These are phyloP conservation scores for Podospora fimiseda DNA, from an alignment of 495 filamentous ascomycete genomes.

Conservation along the genomic window DNA sequence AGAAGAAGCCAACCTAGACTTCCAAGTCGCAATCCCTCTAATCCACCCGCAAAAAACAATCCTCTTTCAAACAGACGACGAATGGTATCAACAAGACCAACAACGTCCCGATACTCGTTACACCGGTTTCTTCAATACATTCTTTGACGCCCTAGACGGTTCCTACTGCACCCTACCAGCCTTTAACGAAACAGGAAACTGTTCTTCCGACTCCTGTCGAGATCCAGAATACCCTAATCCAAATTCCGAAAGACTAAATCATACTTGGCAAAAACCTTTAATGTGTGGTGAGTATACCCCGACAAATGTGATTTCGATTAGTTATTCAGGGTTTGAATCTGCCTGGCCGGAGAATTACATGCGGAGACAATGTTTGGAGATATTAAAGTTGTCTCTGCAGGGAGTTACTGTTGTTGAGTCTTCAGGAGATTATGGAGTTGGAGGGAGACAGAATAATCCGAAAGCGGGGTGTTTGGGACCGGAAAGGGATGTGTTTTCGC, in stretches of 20 bases:
- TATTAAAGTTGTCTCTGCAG: constrained; percentile 60
- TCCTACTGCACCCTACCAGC: constrained; percentile 50
- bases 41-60: constrained; percentile 55
- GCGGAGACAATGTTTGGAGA: constrained; percentile 36
- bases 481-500: constrained; percentile 18
- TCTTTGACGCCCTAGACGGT: constrained; percentile 51
- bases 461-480: constrained; percentile 16
- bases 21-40: constrained; percentile 30
- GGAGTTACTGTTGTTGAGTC: constrained; percentile 57
- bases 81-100: constrained; percentile 33
- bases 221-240: constrained; percentile 54
- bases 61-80: constrained; percentile 55
- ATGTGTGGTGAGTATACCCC: constrained; percentile 51
- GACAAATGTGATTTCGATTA: constrained; percentile 36
- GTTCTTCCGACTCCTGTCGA: constrained; percentile 23
- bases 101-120: constrained; percentile 14
- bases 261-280: constrained; percentile 47
- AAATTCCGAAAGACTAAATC: constrained; percentile 20
- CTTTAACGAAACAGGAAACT: constrained; percentile 29
- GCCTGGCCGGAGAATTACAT: constrained; percentile 32
- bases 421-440: constrained; percentile 56
- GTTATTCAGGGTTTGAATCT: constrained; percentile 33
- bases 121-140: constrained; percentile 47
- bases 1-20: constrained; percentile 29
- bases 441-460: constrained; percentile 32